These are phyloP conservation scores for Micractinium conductrix DNA, from an alignment of 139 green algal genomes.

Conservation along the genomic window DNA sequence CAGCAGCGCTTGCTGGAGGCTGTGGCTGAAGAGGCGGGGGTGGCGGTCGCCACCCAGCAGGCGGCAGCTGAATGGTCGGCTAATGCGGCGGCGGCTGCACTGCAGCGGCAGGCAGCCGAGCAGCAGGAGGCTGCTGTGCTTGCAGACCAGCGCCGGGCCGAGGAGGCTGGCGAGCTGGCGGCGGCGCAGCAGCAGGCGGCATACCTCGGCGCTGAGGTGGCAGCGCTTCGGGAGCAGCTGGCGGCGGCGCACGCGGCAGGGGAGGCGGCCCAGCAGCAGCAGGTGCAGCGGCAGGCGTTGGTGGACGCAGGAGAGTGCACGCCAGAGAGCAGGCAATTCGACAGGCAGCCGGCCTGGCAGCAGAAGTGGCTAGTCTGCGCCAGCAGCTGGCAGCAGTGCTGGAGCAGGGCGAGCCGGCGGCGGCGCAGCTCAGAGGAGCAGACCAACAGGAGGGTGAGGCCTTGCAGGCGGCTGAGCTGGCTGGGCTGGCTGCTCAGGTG, in stretches of 20 bases:
- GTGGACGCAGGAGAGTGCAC: no score
- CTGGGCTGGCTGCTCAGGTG: constrained; percentile 6
- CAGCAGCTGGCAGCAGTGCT: not conserved
- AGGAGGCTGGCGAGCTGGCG: not conserved
- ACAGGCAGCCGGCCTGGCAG: no score
- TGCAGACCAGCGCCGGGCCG: no score
- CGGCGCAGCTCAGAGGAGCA: not conserved
- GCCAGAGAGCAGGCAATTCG: no score
- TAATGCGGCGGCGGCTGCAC: not conserved
- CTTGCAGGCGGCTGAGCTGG: not conserved
- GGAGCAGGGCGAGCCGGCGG: not conserved
- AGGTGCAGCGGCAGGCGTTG: no score
- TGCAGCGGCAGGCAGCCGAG: not conserved
- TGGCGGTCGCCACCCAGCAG: not conserved
- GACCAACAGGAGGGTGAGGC: not conserved
- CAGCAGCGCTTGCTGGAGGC: not conserved
- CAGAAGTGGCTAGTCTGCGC: no score
- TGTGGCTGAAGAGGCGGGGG: not conserved
- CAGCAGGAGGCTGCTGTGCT: no score
- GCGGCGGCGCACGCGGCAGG: no score
- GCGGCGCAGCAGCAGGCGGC: not conserved
- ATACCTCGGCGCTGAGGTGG: not conserved
- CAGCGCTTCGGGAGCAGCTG: not conserved
- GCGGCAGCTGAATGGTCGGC: no score
- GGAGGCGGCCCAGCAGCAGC: no score